Conservation (phyloP, 768 basidiomycete genomes). For the Trametes sanguinea region DNA sequence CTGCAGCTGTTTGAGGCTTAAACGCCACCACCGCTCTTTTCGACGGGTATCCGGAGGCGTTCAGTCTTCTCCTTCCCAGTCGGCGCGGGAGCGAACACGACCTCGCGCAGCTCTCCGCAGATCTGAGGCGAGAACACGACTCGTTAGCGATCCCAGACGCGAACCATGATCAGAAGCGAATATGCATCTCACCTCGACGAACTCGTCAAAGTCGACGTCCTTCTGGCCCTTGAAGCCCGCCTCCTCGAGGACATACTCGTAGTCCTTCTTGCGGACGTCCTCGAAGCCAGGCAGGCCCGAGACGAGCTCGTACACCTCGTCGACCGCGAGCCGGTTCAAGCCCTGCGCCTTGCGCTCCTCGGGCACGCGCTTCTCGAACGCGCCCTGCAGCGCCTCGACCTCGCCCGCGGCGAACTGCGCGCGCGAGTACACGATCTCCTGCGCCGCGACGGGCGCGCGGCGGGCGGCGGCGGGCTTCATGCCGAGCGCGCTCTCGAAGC, state of each 20-base stretch:
- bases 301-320: slow-evolving; percentile 37
- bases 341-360: slow-evolving; percentile 20
- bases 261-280: slow-evolving; percentile 59
- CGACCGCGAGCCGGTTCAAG: slow-evolving; percentile 41
- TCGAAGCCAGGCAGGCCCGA: slow-evolving; percentile 51
- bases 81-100: slow-evolving; percentile 47
- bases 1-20: slow-evolving; percentile 20
- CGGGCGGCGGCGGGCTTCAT: slow-evolving; percentile 4
- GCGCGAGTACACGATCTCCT: slow-evolving; percentile 43
- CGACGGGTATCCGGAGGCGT: slow-evolving; percentile 51
- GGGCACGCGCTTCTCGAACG: slow-evolving; percentile 38
- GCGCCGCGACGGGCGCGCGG: slow-evolving; percentile 25
- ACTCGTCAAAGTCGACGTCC: slow-evolving; percentile 79
- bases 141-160: slow-evolving; percentile 1
- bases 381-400: slow-evolving; percentile 41
- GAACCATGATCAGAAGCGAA: background rate
- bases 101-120: slow-evolving; percentile 72
- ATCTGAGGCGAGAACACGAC: slow-evolving; percentile 44
- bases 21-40: slow-evolving; percentile 56
- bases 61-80: slow-evolving; percentile 37
- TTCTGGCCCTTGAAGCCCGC: slow-evolving; percentile 62
- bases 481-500: slow-evolving; percentile 28
- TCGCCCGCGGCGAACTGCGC: slow-evolving; percentile 58
- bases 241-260: slow-evolving; percentile 74
- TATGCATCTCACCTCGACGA: slow-evolving; percentile 68